Percentiles rank a stretch among this genome's conserved stretches.
These are phyloP conservation scores for Achaetomium macrosporum DNA, from an alignment of 2,329 filamentous ascomycete species.

Conservation along the genomic window DNA sequence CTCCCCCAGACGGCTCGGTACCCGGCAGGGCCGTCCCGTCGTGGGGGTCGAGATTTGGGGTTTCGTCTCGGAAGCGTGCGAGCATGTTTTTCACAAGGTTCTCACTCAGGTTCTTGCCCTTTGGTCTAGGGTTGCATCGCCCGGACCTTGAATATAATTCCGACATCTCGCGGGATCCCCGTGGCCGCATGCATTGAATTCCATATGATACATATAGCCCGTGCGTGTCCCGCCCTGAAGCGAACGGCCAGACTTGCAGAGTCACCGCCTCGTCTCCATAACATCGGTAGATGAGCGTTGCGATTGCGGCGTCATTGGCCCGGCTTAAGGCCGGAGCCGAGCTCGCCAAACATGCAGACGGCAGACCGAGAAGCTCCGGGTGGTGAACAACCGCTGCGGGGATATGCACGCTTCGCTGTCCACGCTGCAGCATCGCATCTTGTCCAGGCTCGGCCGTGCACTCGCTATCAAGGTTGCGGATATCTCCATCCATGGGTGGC, in stretches of 20 bases:
- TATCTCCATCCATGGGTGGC: not conserved
- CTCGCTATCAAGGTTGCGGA: not conserved
- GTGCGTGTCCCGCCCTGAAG: constrained; percentile 1
- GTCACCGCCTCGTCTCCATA: constrained; percentile 14
- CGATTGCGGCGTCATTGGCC: not conserved
- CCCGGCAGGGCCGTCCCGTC: constrained; percentile 20
- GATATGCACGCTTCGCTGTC: constrained; percentile 16
- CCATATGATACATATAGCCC: no score
- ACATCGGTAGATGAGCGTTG: constrained; percentile 4
- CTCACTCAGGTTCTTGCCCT: not conserved
- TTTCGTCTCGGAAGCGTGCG: not conserved
- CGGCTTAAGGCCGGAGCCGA: not conserved
- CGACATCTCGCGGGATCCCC: not conserved
- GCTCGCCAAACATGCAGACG: not conserved
- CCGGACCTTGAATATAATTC: not conserved
- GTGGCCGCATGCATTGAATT: not conserved
- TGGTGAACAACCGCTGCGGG: not conserved
- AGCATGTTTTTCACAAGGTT: not conserved
- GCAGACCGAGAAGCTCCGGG: not conserved
- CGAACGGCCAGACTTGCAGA: constrained; percentile 5
- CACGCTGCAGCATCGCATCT: constrained; percentile 4
- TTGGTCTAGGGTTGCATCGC: no score
- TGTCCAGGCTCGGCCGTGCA: not conserved
- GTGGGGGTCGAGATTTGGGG: constrained; percentile 5
- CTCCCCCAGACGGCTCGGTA: constrained; percentile 15